Evolutionary conservation across 2,329 filamentous ascomycete genomes (phyloP), one percentile per base, ranked within the genome.

Genomic region (Talaromyces sp.): DNA sequence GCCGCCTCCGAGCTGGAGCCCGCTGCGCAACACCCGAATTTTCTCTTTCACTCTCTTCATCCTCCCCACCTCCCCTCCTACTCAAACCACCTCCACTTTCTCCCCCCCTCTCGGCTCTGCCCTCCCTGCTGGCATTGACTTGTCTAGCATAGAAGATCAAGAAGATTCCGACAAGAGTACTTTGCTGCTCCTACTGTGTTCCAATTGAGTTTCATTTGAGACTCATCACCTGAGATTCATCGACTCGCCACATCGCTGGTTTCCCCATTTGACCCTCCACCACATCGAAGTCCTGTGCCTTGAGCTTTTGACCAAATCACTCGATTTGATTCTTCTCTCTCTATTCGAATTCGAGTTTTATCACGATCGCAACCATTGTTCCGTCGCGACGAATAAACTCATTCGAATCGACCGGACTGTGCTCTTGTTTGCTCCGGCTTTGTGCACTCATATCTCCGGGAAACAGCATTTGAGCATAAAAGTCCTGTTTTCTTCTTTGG

Each of bases 121-220:
- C 64, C 66, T 64, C 67, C 60, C 55, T 71, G 75, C 76, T 77
- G 75, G 75, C 76, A 78, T 78, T 78, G 70, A 75, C 75, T 78
- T 78, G 76, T 77, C 75, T 74, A 78, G 76, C 75, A 74, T 64
- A 61, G 66, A 70, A 65, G 62, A 61, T 67, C 64, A 36, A 49
- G 65, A 66, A 69, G 46, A 50, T 41, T 58, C 57, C 58, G 55
- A 57, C 52, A 39, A 47, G 24, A 39, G 19, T 24, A 46, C 24
- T 37, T 35, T 40, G 30, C 35, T 52, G 30, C 47, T 29, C 45
- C 40, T 33, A 37, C 46, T 42, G 39, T 47, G 41, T 39, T 43
- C 43, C 58, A 60, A 60, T 60, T 60, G 58, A 55, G 47, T 51
- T 53, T 52, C 24, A 24, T 41, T 29, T 29, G 27, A 37, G 32